These are phyloP conservation scores for Trypanosoma platydactyli DNA, from an alignment of 208 protist genomes.

Conservation along the genomic window DNA sequence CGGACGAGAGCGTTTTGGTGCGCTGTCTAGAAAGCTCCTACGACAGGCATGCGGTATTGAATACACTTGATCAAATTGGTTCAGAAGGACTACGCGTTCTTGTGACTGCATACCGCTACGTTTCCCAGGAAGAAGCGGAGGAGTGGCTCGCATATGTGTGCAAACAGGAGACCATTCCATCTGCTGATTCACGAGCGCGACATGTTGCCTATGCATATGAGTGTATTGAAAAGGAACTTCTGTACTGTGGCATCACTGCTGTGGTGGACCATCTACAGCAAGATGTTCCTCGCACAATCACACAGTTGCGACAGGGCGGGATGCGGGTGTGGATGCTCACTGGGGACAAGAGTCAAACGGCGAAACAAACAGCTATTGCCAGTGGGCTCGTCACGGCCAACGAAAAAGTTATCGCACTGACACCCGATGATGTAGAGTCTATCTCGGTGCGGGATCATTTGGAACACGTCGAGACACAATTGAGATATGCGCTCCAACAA, in stretches of 20 bases:
- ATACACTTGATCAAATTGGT: constrained; percentile 34
- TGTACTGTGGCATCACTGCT: constrained; percentile 91
- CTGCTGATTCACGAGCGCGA: constrained; percentile 29
- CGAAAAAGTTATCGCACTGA: constrained; percentile 47
- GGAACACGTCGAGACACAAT: constrained; percentile 27
- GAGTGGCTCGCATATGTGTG: constrained; percentile 34
- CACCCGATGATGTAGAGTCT: constrained; percentile 31
- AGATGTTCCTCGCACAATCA: constrained; percentile 87
- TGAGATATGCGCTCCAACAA: constrained; percentile 11
- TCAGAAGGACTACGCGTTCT: constrained; percentile 68
- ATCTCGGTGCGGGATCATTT: constrained; percentile 41
- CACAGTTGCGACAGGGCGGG: constrained; percentile 64
- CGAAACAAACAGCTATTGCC: constrained; percentile 93
- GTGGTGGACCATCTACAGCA: constrained; percentile 97
- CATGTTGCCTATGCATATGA: constrained; percentile 40
- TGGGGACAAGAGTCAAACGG: constrained; percentile 97
- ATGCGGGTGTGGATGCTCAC: constrained; percentile 97
- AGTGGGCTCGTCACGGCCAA: constrained; percentile 46
- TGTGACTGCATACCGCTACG: constrained; percentile 52
- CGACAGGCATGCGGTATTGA: neutral
- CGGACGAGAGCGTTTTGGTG: constrained; percentile 75
- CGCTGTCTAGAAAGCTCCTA: constrained; percentile 33
- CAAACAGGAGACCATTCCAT: constrained; percentile 23
- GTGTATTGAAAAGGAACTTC: constrained; percentile 87
- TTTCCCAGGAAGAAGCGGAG: constrained; percentile 42